A percentile compares a stretch with the other conserved stretches of the same genome.
Conservation (phyloP, 2,329 filamentous ascomycete species). For the Nothomitra cinnamomea region DNA sequence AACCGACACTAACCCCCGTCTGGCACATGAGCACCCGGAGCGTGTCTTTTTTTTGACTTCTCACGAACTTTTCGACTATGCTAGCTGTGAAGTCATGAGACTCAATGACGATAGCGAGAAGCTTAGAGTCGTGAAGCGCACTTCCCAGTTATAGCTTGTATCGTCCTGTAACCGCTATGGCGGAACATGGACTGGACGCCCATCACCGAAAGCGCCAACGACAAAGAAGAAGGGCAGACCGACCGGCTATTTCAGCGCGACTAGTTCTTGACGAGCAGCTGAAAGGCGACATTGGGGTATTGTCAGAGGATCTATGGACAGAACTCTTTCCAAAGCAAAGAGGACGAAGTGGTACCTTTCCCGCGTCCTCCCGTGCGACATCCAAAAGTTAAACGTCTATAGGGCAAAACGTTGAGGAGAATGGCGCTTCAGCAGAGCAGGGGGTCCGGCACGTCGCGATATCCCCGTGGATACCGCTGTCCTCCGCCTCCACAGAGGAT, state of each 20-base stretch:
- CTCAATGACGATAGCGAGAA: background rate
- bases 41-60: too few species aligned
- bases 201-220: slow-evolving; percentile 2
- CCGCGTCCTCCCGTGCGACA: background rate
- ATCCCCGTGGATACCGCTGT: slow-evolving; percentile 51
- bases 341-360: slow-evolving; percentile 5
- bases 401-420: background rate
- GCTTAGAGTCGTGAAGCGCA: slow-evolving; percentile 1
- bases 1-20: too few species aligned
- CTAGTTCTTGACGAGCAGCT: slow-evolving; percentile 73
- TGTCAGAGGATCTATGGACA: slow-evolving; percentile 72
- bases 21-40: too few species aligned
- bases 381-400: background rate
- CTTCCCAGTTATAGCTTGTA: background rate
- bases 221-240: slow-evolving; percentile 33
- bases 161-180: background rate
- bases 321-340: slow-evolving; percentile 50
- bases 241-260: slow-evolving; percentile 59
- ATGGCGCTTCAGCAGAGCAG: slow-evolving; percentile 15
- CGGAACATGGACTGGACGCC: background rate
- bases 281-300: slow-evolving; percentile 66
- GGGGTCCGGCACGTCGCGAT: slow-evolving; percentile 49
- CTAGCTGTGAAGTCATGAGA: background rate
- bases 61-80: too few species aligned
- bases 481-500: slow-evolving; percentile 33